phyloP scores from a whole-genome alignment of 805 yeast species.

The Candida easanensis region DNA sequence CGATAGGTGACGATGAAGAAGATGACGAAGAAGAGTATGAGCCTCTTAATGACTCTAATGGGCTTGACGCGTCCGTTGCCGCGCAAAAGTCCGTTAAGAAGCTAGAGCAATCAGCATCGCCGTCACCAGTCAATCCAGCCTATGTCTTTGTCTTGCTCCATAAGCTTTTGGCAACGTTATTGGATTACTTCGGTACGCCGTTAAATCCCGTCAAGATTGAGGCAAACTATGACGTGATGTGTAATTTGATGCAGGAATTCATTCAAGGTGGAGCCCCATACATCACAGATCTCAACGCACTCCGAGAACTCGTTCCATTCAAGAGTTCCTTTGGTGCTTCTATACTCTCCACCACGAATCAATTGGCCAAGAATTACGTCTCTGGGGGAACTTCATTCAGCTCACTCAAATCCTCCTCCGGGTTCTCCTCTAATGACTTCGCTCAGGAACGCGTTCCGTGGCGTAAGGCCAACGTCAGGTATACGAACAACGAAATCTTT shows the following conservation, averaged over 20 bases:
- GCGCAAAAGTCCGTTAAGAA: constrained; percentile 2
- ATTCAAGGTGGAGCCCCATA: constrained; percentile 75
- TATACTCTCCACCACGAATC: constrained; percentile 36
- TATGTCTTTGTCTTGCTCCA: constrained; percentile 53
- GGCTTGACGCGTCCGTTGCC: not conserved
- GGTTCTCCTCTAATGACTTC: constrained; percentile 23
- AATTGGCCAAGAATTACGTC: constrained; percentile 25
- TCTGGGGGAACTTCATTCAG: constrained; percentile 10
- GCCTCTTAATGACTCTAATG: not conserved
- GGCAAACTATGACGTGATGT: constrained; percentile 67
- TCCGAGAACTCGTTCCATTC: constrained; percentile 67
- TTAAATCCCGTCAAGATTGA: constrained; percentile 57
- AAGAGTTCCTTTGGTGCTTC: constrained; percentile 32
- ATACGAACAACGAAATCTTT: constrained; percentile 80
- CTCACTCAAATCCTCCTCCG: constrained; percentile 8
- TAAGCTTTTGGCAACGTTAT: constrained; percentile 47
- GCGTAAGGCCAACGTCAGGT: constrained; percentile 70
- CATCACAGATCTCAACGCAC: constrained; percentile 64
- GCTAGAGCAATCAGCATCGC: constrained; percentile 16
- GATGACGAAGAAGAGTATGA: constrained; percentile 9
- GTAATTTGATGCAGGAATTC: constrained; percentile 72
- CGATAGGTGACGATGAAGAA: constrained; percentile 12
- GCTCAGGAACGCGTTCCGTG: constrained; percentile 54
- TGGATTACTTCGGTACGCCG: constrained; percentile 56
- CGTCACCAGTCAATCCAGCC: constrained; percentile 40